Conservation (phyloP, 2,329 filamentous ascomycete genomes). For the Neurospora sp. region DNA sequence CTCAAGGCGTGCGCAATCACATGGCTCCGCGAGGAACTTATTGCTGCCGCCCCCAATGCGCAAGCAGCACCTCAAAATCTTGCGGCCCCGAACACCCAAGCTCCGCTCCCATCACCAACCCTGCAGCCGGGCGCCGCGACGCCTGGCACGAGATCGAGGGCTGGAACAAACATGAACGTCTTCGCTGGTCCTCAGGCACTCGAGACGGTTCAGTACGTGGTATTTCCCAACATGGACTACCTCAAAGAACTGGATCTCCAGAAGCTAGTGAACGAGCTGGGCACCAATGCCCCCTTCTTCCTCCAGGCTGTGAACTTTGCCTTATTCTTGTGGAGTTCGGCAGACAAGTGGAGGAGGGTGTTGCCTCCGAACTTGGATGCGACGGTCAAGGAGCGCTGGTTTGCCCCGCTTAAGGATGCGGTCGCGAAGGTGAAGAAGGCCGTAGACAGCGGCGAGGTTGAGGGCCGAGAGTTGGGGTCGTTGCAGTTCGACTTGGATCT, state of each 20-base stretch:
- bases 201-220: constrained; percentile 48
- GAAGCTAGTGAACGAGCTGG: constrained; percentile 36
- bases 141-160: constrained; percentile 14
- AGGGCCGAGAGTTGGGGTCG: constrained; percentile 4
- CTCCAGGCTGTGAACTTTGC: constrained; percentile 53
- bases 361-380: constrained; percentile 46
- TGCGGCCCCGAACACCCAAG: neutral
- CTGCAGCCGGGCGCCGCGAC: neutral
- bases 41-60: constrained; percentile 26
- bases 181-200: constrained; percentile 47
- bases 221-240: constrained; percentile 47
- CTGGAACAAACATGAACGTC: constrained; percentile 20
- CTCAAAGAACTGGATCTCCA: constrained; percentile 32
- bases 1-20: constrained; percentile 53
- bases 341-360: constrained; percentile 31
- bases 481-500: constrained; percentile 13
- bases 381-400: constrained; percentile 48
- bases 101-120: neutral
- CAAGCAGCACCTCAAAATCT: constrained; percentile 1
- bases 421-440: constrained; percentile 20
- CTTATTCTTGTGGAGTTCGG: constrained; percentile 41
- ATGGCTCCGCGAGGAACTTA: constrained; percentile 55
- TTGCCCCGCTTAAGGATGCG: constrained; percentile 39
- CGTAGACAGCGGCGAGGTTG: constrained; percentile 1
- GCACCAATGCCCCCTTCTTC: constrained; percentile 41